Conservation (phyloP, 75 land plant species). For the Picea glauca region DNA sequence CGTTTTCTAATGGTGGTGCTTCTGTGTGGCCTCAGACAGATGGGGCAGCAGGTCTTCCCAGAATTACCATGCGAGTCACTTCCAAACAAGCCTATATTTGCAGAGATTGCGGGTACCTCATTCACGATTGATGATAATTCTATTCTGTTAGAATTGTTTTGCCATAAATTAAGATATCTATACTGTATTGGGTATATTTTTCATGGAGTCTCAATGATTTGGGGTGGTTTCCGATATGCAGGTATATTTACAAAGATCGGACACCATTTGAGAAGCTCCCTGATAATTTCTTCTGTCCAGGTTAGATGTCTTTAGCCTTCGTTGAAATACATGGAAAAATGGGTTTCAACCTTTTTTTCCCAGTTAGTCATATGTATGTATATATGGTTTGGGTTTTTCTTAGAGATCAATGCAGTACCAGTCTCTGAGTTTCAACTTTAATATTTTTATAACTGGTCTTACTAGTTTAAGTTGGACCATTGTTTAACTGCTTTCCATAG, state of each 20-base stretch:
- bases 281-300: conserved; percentile 87
- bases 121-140: not conserved
- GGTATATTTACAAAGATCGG: conserved; percentile 92
- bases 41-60: conserved; percentile 20
- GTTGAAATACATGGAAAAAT: not conserved
- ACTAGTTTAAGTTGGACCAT: not conserved
- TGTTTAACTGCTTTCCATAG: not conserved
- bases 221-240: conserved; percentile 21
- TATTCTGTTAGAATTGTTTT: not conserved
- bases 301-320: conserved; percentile 22
- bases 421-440: not conserved
- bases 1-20: conserved; percentile 49
- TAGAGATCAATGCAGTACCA: not conserved
- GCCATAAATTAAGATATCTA: not conserved
- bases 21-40: conserved; percentile 27
- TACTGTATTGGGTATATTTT: not conserved
- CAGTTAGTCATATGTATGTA: not conserved
- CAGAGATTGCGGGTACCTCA: conserved; percentile 82
- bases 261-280: conserved; percentile 83
- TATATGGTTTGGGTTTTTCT: not conserved
- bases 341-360: not conserved
- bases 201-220: not conserved
- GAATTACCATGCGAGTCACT: conserved; percentile 62
- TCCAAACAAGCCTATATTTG: conserved; percentile 83
- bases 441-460: not conserved